Base-by-base conservation (phyloP, 2,329 filamentous ascomycete species). In the Colletotrichum tropicale region DNA sequence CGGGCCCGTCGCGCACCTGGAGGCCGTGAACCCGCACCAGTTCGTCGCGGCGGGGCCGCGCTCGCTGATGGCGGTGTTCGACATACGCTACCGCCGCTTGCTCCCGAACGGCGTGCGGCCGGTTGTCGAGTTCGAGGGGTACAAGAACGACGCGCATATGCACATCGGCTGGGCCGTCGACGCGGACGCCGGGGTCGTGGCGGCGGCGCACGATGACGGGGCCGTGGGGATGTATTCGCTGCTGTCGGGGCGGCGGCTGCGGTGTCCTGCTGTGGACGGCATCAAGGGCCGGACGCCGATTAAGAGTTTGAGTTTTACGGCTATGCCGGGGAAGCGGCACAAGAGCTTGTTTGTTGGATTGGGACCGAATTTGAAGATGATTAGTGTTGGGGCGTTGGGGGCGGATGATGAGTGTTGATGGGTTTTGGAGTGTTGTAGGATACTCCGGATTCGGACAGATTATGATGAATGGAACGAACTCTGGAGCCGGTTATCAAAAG, bases 31-130 rank as follows among this genome's bases (percentile, higher is more conserved):
- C 65, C 81, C 83, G 9, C 82, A 91, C 78, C 87, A 89, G 60
- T 83, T 92, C 24, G 83, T 93, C 3, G 88, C 89, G 5, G 87
- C 90, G 0, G 90, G 91, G 2, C 82, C 91, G 3, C 79, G 82
- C 36, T 86, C 85, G 79, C 84, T 80, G 69, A 89, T 93, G 84
- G 85, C 85, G 2, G 82, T 92, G 7, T 93, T 92, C 78, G 92
- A 93, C 77, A 76, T 90, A 36, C 90, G 92, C 2, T 91, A 86
- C 77, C 67, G 74, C 21, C 34, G 61, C 43, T 5, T n/a, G 21
- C 64, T 12, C 52, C 74, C 78, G 3, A 79, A 80, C 67, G 77
- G 79, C 8, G 79, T 82, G 1, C 76, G 65, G 7, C 86, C 91
- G 0, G 78, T 91, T 3, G 80, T 92, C 10, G 69, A 69, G 1